A percentile compares a stretch with the other conserved stretches of the same genome.
phyloP scores from a whole-genome alignment of 768 basidiomycete genomes.

The Tephrocybe sp. region DNA sequence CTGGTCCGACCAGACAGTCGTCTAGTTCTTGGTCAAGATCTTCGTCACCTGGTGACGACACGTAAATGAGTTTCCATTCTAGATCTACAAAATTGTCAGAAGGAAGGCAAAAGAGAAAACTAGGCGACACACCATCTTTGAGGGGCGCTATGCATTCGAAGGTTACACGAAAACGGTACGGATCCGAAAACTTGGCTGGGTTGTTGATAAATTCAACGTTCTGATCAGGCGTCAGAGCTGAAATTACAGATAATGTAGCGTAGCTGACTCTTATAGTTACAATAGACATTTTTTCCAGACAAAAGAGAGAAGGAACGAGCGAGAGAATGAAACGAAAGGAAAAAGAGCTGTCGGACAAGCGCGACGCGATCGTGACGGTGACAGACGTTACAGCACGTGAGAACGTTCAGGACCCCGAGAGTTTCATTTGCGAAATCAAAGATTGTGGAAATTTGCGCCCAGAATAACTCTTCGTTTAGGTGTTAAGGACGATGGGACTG shows the following conservation, averaged over 20 bases:
- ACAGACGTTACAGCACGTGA: constrained; percentile 12
- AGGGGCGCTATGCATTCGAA: constrained; percentile 95
- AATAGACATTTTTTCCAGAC: constrained; percentile 49
- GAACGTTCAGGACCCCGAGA: constrained; percentile 13
- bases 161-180: constrained; percentile 91
- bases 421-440: neutral
- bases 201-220: constrained; percentile 92
- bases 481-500: neutral
- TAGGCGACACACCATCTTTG: constrained; percentile 64
- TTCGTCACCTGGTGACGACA: constrained; percentile 89
- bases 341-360: constrained; percentile 4
- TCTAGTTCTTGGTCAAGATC: constrained; percentile 96
- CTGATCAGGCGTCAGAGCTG: constrained; percentile 30
- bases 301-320: constrained; percentile 7
- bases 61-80: constrained; percentile 97
- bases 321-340: neutral
- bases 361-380: constrained; percentile 22
- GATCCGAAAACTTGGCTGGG: constrained; percentile 87
- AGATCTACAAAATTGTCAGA: constrained; percentile 58
- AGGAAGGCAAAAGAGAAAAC: too few species aligned
- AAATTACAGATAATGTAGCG: neutral
- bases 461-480: too few species aligned
- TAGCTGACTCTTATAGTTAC: constrained; percentile 63
- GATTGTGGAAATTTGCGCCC: too few species aligned
- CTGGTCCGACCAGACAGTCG: constrained; percentile 95